Percentiles rank a stretch among this genome's conserved stretches.
phyloP scores from a whole-genome alignment of 1,284 basidiomycete genomes.

The Heliocybe sulcata region DNA sequence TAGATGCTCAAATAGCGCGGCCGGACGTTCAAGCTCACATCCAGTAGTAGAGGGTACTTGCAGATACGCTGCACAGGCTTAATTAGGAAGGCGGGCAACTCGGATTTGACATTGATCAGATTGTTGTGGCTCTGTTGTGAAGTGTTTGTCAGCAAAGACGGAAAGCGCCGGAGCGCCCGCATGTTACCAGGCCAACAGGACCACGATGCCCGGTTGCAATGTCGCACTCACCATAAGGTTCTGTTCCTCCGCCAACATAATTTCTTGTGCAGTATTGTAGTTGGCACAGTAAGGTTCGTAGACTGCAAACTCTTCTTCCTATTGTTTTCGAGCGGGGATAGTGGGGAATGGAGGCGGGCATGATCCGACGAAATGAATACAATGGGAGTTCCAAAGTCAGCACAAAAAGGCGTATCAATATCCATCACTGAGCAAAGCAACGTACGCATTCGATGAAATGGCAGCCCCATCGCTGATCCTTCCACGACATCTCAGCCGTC shows the following conservation, averaged over 20 bases:
- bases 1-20: slow-evolving; percentile 2
- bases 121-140: slow-evolving; percentile 58
- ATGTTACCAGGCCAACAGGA: slow-evolving; percentile 35
- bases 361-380: slow-evolving; percentile 25
- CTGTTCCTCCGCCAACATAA: slow-evolving; percentile 82
- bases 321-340: slow-evolving; percentile 32
- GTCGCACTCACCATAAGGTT: slow-evolving; percentile 66
- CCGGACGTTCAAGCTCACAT: slow-evolving; percentile 34
- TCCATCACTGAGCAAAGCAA: slow-evolving; percentile 17
- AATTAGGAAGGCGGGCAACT: slow-evolving; percentile 83
- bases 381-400: slow-evolving; percentile 16
- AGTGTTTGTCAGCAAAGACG: slow-evolving; percentile 22
- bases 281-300: slow-evolving; percentile 99
- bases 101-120: slow-evolving; percentile 78
- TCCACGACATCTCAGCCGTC: slow-evolving; percentile 77
- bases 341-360: slow-evolving; percentile 15
- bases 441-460: slow-evolving; percentile 77
- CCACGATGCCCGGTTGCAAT: slow-evolving; percentile 12
- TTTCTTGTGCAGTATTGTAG: slow-evolving; percentile 81
- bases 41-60: slow-evolving; percentile 66
- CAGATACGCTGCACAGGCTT: slow-evolving; percentile 78
- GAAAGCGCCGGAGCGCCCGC: slow-evolving; percentile 9
- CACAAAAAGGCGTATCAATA: neutral
- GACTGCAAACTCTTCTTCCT: slow-evolving; percentile 91
- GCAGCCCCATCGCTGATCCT: slow-evolving; percentile 85